Evolutionary conservation across 768 basidiomycete species (phyloP).

Genomic region (Mycena latifolia): DNA sequence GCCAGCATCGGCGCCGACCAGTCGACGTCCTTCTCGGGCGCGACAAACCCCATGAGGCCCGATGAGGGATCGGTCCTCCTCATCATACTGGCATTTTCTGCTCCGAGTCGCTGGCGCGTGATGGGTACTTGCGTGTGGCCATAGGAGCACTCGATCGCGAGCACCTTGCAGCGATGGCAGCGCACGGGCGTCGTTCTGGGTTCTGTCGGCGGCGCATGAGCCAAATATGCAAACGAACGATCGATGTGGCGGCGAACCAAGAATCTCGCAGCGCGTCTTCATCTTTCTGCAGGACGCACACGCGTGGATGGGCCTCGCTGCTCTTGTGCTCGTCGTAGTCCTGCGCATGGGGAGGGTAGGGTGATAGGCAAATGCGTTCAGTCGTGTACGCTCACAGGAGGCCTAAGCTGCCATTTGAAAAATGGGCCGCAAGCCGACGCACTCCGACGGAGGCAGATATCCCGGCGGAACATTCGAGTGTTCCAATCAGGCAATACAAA

Average conservation of each 20-base stretch:
- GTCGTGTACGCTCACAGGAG: no score
- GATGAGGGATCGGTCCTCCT: no score
- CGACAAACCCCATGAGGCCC: not conserved
- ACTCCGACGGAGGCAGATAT: no score
- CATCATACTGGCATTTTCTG: no score
- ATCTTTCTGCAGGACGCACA: slow-evolving; percentile 17
- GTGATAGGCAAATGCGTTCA: no score
- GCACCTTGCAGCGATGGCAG: slow-evolving; percentile 31
- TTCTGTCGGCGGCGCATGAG: not conserved
- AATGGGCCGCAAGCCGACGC: no score
- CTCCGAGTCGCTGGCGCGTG: no score
- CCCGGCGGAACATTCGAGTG: no score
- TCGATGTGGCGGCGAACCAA: not conserved
- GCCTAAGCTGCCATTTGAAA: no score
- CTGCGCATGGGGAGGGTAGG: not conserved
- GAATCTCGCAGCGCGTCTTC: slow-evolving; percentile 24
- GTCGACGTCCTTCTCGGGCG: slow-evolving; percentile 31
- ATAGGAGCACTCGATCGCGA: slow-evolving; percentile 20
- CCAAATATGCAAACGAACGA: not conserved
- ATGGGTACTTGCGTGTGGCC: not conserved
- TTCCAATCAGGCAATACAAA: no score
- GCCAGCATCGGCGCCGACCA: slow-evolving; percentile 41
- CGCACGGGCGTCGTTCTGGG: not conserved
- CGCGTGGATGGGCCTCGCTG: slow-evolving; percentile 2
- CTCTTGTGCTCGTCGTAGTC: not conserved